Evolutionary conservation across 73 alveolate species (phyloP), one percentile per base, ranked within the genome.

Genomic region (Tetrahymena elliotti): DNA sequence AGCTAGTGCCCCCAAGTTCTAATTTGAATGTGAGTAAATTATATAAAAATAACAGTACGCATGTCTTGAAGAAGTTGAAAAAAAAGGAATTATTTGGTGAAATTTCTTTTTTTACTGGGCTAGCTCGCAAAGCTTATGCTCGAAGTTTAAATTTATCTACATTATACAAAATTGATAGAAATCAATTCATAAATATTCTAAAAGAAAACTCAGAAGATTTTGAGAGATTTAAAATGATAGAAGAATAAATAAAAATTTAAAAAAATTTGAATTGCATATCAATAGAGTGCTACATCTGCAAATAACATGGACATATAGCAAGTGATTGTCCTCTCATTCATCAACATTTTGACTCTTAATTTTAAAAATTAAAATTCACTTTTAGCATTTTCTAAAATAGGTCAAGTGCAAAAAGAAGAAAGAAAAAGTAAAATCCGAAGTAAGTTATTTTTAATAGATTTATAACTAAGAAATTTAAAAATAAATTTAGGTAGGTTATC

Each of bases 41-140:
- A n/a, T 18, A 22, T 3, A 36, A 18, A 3, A 27, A 31, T 68
- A 31, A 27, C 6, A 31, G 13, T 16, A 18, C 22, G 12, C 36
- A n/a, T 68, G 13, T 68, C 4, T 27, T n/a, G 13, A 24, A 68
- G 6, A 22, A 27, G 88, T 27, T 47, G 31, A 47, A 47, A 27
- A 47, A 47, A 47, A 47, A 47, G 20, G 82, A 47, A 22, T 68
- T 24, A 24, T 94, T 94, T 88, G 96, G 96, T 11, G 93, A 88
- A 88, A 52, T 34, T 20, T 94, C 93, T 84, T 94, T 94, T 35
- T 94, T 94, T 94, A 47, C 96, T 47, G 95, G 95, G 0, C 84
- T 84, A 88, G 31, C 83, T 33, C 84, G 93, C 31, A 88, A 94
- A 92, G 93, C 53, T n/a, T 40, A 93, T 34, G 93, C 92, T 40